Evolutionary conservation across 768 basidiomycete species (phyloP).

Genomic region (Porphyrellus cyaneotinctus): DNA sequence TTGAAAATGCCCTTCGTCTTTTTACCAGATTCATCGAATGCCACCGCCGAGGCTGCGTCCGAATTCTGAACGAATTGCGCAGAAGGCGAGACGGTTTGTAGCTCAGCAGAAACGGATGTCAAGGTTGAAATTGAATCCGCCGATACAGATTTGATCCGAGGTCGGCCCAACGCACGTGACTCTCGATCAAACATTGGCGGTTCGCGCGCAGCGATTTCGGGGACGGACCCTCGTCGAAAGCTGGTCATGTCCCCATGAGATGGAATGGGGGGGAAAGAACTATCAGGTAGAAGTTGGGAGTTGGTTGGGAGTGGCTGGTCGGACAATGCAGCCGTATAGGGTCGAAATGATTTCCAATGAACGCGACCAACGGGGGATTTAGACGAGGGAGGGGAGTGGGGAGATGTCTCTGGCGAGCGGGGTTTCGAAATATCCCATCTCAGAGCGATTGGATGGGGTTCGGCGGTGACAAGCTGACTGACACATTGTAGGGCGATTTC

Average conservation of each 20-base stretch:
- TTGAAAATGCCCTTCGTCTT: constrained; percentile 41
- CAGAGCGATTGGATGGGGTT: constrained; percentile 9
- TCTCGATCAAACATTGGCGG: constrained; percentile 14
- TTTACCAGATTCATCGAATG: constrained; percentile 23
- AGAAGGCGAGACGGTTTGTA: constrained; percentile 5
- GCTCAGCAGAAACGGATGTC: constrained; percentile 7
- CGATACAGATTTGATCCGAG: constrained; percentile 47
- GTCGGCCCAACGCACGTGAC: constrained; percentile 17
- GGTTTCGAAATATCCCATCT: constrained; percentile 18
- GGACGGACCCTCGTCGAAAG: constrained; percentile 26
- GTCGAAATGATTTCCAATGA: constrained; percentile 32
- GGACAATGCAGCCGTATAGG: constrained; percentile 48
- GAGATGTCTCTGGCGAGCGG: background rate
- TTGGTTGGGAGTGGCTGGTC: constrained; percentile 14
- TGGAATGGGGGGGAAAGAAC: constrained; percentile 1
- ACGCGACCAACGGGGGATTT: constrained; percentile 14
- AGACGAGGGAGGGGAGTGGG: constrained; percentile 19
- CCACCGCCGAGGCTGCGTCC: constrained; percentile 2
- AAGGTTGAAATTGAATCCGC: constrained; percentile 49
- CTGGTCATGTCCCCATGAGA: constrained; percentile 9
- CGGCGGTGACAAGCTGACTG: constrained; percentile 46
- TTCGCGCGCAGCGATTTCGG: constrained; percentile 18
- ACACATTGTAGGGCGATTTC: constrained; percentile 64
- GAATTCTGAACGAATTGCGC: constrained; percentile 2
- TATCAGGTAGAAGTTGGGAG: background rate